Evolutionary conservation across 352 stramenopile species (phyloP), one percentile per base, ranked within the genome.

Genomic region (Peronospora destructor): DNA sequence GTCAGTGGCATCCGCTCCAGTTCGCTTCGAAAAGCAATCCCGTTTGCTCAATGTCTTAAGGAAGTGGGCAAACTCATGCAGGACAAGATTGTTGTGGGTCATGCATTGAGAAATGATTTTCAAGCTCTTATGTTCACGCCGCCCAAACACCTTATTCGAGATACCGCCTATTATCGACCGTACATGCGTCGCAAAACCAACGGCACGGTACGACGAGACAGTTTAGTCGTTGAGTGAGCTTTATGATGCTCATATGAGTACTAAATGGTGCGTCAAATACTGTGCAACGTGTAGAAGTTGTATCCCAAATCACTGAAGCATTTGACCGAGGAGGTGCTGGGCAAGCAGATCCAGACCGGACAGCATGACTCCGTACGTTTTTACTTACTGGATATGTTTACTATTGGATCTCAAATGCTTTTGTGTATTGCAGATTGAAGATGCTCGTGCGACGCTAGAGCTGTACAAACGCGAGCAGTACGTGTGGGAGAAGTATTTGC

Each of bases 181-280:
- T 91, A 91, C 59, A 93, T 93, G 83, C 73, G 79, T 48, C 80
- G 78, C 42, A 90, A 87, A 60, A 75, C 81, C 49, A 91, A 85
- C 35, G 83, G 80, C 58, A 91, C 80, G 41, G 80, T 93, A 71
- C 21, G 73, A 61, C 12, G 3, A 3, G 4, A 0, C 23, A 32
- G 21, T 4, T 48, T 38, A 7, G 7, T 32, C n/a, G 14, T 19
- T 54, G 32, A 35, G 30, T 36, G 6, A 14, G 30, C 12, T n/a
- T 32, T 12, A 12, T 32, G 10, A 12, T 32, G 28, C 12, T n/a
- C n/a, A n/a, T 30, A 9, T 11, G 12, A n/a, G n/a, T n/a, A 37
- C 33, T 37, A 5, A 37, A 19, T 21, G 6, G 33, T 23, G 0
- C 12, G 33, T 38, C 6, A 21, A 11, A 38, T 37, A 19, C 25